phyloP scores from a whole-genome alignment of 1,284 basidiomycete species.

The Cryptococcus amylolentus region DNA sequence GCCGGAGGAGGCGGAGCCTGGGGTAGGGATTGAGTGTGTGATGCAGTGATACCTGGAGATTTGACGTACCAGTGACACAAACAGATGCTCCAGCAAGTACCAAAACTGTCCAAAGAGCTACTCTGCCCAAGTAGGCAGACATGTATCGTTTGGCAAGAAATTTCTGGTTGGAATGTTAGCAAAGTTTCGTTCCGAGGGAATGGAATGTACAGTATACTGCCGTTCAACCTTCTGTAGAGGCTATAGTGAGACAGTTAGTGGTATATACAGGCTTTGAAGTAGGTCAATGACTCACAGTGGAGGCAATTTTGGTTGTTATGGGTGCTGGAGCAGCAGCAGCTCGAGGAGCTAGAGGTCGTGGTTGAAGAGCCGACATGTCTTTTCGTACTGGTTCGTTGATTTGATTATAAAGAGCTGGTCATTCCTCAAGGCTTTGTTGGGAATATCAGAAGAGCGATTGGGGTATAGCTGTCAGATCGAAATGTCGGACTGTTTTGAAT shows the following conservation, averaged over 20 bases:
- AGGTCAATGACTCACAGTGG: background rate
- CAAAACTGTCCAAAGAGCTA: slow-evolving; percentile 17
- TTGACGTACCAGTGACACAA: slow-evolving; percentile 10
- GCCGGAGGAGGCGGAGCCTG: slow-evolving; percentile 13
- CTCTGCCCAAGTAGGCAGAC: slow-evolving; percentile 12
- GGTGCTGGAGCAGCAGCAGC: background rate
- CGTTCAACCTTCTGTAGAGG: slow-evolving; percentile 25
- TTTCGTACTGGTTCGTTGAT: background rate
- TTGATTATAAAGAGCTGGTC: too few relatives aligned
- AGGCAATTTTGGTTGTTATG: background rate
- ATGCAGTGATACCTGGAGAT: background rate
- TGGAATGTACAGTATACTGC: slow-evolving; percentile 32
- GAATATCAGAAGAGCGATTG: too few relatives aligned
- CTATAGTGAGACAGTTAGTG: background rate
- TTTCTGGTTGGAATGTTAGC: slow-evolving; percentile 15
- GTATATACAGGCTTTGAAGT: background rate
- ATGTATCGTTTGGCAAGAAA: slow-evolving; percentile 33
- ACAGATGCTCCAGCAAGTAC: background rate
- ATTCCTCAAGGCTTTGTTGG: too few relatives aligned
- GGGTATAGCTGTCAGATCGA: too few relatives aligned
- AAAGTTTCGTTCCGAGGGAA: background rate
- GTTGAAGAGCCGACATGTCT: background rate
- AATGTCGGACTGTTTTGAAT: too few relatives aligned
- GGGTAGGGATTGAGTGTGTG: background rate
- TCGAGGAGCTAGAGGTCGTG: background rate